A percentile compares a stretch with the other conserved stretches of the same genome.
Conservation (phyloP, 768 basidiomycete genomes). For the Astraeus odoratus region DNA sequence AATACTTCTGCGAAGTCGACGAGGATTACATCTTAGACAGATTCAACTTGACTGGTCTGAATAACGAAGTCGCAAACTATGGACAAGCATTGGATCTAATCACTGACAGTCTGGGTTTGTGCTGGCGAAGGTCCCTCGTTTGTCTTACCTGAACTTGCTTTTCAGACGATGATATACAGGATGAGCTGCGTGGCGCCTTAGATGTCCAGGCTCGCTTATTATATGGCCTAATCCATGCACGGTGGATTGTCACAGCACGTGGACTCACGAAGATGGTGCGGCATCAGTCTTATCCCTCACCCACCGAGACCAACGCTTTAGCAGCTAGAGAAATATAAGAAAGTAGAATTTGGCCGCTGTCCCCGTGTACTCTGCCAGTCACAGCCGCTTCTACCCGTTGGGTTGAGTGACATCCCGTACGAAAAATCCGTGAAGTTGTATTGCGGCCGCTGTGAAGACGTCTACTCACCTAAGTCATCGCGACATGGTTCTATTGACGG, state of each 20-base stretch:
- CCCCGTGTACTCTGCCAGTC: slow-evolving; percentile 93
- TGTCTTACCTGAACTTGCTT: background rate
- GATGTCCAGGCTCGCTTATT: slow-evolving; percentile 91
- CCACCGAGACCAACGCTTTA: background rate
- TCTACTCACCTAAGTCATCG: slow-evolving; percentile 96
- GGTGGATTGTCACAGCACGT: slow-evolving; percentile 93
- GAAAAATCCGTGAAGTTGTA: slow-evolving; percentile 99
- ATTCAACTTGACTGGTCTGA: slow-evolving; percentile 96
- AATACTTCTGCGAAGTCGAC: slow-evolving; percentile 99
- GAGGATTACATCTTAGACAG: slow-evolving; percentile 98
- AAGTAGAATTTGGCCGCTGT: slow-evolving; percentile 96
- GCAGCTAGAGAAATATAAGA: slow-evolving; percentile 95
- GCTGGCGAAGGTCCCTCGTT: background rate
- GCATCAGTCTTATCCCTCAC: background rate
- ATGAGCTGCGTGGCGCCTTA: slow-evolving; percentile 84
- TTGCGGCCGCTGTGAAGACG: slow-evolving; percentile 97
- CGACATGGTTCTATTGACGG: slow-evolving; percentile 97
- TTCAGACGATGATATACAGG: slow-evolving; percentile 88
- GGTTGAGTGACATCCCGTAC: slow-evolving; percentile 94
- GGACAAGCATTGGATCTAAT: slow-evolving; percentile 91
- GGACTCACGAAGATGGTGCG: slow-evolving; percentile 92
- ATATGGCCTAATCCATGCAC: slow-evolving; percentile 93
- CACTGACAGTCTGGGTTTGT: slow-evolving; percentile 87
- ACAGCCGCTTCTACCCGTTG: slow-evolving; percentile 94
- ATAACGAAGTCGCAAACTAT: slow-evolving; percentile 94